Evolutionary conservation across 169 alveolate genomes (phyloP), one percentile per base, ranked within the genome.

Genomic region (Eimeria praecox): DNA sequence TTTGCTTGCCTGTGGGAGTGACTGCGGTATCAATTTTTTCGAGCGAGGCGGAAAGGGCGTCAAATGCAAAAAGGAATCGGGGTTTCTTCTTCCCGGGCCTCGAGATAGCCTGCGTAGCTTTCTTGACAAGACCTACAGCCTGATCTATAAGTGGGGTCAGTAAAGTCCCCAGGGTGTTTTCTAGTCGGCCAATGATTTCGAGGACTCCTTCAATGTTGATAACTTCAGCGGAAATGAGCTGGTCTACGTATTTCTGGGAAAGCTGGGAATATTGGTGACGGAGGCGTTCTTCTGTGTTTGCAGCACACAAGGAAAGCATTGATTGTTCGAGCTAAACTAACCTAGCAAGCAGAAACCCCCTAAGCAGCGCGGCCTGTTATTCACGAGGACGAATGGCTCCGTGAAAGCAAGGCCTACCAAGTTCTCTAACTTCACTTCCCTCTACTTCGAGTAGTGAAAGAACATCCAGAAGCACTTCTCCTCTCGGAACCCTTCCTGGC

Each of bases 181-280:
- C 94, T 46, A 87, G 44, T 64, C 35, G 66, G 66, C 85, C 69
- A 64, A 87, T 87, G 83, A 87, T 62, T n/a, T 62, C 94, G 14
- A 87, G 66, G 10, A 87, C 83, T 44, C 94, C 94, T 6, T 87
- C 83, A 14, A 64, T 62, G 82, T 64, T 64, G 27, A 87, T 87
- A 12, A 87, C 83, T 75, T 87, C 83, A 24, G 52, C 82, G 52
- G 94, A 87, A 42, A 87, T 54, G 64, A 87, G 94, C 83, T 87
- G 94, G 20, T 87, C 94, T 20, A 64, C 66, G 82, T 87, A 87
- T 54, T 87, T 87, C 64, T 87, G 83, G 64, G 83, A 40, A 27
- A 87, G 94, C 64, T 87, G 94, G 33, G 80, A 87, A 40, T 87
- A 87, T 54, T 87, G 94, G 62, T 62, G 94, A 46, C 94, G 94